These are phyloP conservation scores for Zygosaccharomyces bailii DNA, from an alignment of 805 yeast species.

Conservation along the genomic window DNA sequence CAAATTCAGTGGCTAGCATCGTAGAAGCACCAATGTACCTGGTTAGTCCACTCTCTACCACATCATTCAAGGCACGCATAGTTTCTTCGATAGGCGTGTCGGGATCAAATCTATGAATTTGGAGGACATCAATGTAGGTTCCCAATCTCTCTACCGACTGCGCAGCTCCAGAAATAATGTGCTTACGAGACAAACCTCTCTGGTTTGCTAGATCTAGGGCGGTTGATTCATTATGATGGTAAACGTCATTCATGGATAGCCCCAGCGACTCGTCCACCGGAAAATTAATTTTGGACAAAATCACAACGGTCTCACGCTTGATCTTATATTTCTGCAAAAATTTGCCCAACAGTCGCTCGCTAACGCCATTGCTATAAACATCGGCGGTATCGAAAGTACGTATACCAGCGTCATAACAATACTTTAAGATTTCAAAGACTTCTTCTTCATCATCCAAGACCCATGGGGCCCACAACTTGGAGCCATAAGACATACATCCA, in stretches of 20 bases:
- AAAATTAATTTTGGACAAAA: conserved; percentile 45
- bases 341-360: conserved; percentile 50
- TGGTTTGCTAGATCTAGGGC: conserved; percentile 33
- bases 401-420: conserved; percentile 45
- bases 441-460: conserved; percentile 47
- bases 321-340: conserved; percentile 50
- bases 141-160: conserved; percentile 47
- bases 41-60: conserved; percentile 44
- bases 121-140: conserved; percentile 51
- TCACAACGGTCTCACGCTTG: conserved; percentile 53
- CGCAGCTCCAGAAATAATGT: conserved; percentile 44
- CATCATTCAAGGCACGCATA: conserved; percentile 54
- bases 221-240: neutral
- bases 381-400: conserved; percentile 53
- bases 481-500: conserved; percentile 55
- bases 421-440: conserved; percentile 44
- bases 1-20: conserved; percentile 55
- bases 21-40: conserved; percentile 64
- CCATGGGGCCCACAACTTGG: conserved; percentile 44
- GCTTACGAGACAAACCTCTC: conserved; percentile 44
- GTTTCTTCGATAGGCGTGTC: conserved; percentile 45
- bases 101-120: conserved; percentile 54
- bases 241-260: conserved; percentile 23
- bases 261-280: conserved; percentile 30
- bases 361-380: conserved; percentile 44